Conservation (phyloP, 73 alveolate genomes). For the Diophrys sp. region DNA sequence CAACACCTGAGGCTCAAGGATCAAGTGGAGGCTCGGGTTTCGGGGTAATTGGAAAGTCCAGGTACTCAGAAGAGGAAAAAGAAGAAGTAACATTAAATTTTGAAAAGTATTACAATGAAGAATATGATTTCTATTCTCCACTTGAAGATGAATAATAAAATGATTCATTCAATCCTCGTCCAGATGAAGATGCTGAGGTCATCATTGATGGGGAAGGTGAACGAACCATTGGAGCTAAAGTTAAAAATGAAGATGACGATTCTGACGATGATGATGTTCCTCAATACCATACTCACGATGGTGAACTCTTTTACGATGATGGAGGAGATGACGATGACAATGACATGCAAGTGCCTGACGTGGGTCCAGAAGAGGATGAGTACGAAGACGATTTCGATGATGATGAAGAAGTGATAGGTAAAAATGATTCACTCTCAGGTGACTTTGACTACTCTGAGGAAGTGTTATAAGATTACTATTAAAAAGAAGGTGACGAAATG, state of each 20-base stretch:
- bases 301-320: not conserved
- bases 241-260: not conserved
- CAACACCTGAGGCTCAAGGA: too few species aligned
- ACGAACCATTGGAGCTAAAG: not conserved
- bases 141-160: not conserved
- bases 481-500: not conserved
- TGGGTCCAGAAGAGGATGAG: not conserved
- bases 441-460: not conserved
- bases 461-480: not conserved
- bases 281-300: not conserved
- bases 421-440: too few species aligned
- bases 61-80: too few species aligned
- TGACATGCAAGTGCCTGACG: not conserved
- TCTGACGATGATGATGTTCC: not conserved
- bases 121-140: not conserved
- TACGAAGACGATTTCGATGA: not conserved
- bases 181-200: not conserved
- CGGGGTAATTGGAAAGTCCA: too few species aligned
- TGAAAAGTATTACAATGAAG: not conserved
- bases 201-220: not conserved
- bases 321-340: slow-evolving; percentile 1
- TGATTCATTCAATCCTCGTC: too few species aligned
- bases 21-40: too few species aligned
- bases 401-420: too few species aligned
- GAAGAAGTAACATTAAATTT: not conserved